A percentile compares a stretch with the other conserved stretches of the same genome.
Evolutionary conservation across 768 basidiomycete species (phyloP).

Genomic region (Lactarius tabidus): DNA sequence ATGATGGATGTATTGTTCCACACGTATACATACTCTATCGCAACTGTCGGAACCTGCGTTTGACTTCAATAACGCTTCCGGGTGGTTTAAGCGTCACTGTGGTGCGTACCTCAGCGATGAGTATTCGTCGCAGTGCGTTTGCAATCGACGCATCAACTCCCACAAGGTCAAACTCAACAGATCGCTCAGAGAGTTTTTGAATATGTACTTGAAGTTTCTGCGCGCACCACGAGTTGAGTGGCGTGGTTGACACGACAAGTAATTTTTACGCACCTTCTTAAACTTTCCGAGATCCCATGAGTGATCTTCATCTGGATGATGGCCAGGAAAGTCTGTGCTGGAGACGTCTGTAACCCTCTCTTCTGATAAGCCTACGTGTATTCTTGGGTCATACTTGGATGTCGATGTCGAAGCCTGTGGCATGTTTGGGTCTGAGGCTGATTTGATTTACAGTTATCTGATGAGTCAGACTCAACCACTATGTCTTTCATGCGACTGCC

Average conservation of each 20-base stretch:
- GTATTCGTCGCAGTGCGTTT: slow-evolving; percentile 87
- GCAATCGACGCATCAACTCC: slow-evolving; percentile 96
- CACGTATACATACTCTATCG: slow-evolving; percentile 85
- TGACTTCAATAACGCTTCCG: slow-evolving; percentile 1
- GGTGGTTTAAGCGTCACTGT: background rate
- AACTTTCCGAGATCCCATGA: slow-evolving; percentile 78
- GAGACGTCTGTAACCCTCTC: slow-evolving; percentile 78
- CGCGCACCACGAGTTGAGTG: slow-evolving; percentile 33
- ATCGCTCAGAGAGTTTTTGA: slow-evolving; percentile 73
- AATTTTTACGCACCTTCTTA: slow-evolving; percentile 54
- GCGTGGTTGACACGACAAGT: background rate
- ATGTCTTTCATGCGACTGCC: background rate
- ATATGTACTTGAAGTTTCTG: slow-evolving; percentile 74
- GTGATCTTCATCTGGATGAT: slow-evolving; percentile 80
- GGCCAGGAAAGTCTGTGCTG: slow-evolving; percentile 87
- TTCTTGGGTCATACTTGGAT: slow-evolving; percentile 37
- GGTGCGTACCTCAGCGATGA: slow-evolving; percentile 81
- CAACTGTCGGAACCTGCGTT: slow-evolving; percentile 79
- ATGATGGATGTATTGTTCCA: slow-evolving; percentile 96
- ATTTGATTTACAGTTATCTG: background rate
- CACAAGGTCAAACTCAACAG: slow-evolving; percentile 91
- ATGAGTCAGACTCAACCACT: background rate
- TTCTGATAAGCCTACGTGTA: slow-evolving; percentile 64
- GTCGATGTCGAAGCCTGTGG: slow-evolving; percentile 13
- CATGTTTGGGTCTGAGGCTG: slow-evolving; percentile 4